Conservation (phyloP, 805 yeast species). For the Candida railenensis region DNA sequence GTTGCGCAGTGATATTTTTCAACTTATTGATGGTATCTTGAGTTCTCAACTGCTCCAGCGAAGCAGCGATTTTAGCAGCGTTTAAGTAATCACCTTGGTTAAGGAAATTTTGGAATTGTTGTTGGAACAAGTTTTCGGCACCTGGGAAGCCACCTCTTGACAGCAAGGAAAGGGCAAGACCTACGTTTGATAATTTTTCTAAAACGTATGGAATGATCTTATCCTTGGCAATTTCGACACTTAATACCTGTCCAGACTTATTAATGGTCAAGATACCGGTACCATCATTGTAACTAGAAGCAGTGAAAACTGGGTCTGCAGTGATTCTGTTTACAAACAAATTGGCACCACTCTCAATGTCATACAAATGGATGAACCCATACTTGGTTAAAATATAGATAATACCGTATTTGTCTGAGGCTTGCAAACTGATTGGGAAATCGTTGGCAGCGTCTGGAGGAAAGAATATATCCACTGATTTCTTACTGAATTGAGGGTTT, state of each 20-base stretch:
- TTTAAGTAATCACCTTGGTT: constrained; percentile 82
- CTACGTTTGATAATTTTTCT: constrained; percentile 80
- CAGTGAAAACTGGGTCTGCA: constrained; percentile 92
- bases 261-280: constrained; percentile 92
- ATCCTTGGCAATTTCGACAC: constrained; percentile 83
- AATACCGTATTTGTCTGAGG: constrained; percentile 83
- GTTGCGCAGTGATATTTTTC: constrained; percentile 85
- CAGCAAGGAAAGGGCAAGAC: constrained; percentile 83
- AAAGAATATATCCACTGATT: constrained; percentile 88
- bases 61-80: constrained; percentile 97
- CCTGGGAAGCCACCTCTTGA: constrained; percentile 97
- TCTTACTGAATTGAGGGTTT: constrained; percentile 83
- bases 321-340: constrained; percentile 95
- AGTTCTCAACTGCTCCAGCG: constrained; percentile 89
- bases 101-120: constrained; percentile 85
- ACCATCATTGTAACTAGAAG: constrained; percentile 65
- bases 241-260: constrained; percentile 91
- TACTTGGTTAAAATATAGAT: constrained; percentile 88
- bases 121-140: constrained; percentile 87
- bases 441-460: constrained; percentile 96
- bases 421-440: constrained; percentile 91
- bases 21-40: constrained; percentile 91
- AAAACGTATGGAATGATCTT: constrained; percentile 88
- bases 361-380: constrained; percentile 95
- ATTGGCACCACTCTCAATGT: constrained; percentile 87